Evolutionary conservation across 805 yeast species (phyloP).

Genomic region (Clavispora santaluciae): DNA sequence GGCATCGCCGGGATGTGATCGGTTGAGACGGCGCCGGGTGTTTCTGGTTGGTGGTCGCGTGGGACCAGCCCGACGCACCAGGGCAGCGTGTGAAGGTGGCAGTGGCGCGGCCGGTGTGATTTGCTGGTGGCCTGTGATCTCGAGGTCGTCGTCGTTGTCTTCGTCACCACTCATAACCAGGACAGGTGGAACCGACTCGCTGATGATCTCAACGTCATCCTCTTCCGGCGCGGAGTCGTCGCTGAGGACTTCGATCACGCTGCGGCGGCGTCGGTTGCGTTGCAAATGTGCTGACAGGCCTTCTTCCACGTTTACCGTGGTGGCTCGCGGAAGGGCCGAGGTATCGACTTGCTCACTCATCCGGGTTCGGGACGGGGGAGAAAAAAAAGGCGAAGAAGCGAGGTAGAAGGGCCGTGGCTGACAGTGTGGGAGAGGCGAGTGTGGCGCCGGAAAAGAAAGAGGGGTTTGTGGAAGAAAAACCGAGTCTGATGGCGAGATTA

Average conservation of each 20-base stretch:
- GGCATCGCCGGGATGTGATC: conserved; percentile 4
- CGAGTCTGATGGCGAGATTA: neutral
- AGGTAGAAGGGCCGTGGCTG: neutral
- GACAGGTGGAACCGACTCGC: conserved; percentile 4
- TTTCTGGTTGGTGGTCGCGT: neutral
- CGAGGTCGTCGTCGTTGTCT: conserved; percentile 7
- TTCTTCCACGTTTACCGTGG: neutral
- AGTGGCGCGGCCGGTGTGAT: neutral
- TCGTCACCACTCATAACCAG: neutral
- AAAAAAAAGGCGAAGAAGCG: neutral
- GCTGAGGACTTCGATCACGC: conserved; percentile 11
- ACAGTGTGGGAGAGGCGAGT: no score
- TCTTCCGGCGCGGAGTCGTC: conserved; percentile 10
- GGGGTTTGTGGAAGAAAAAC: neutral
- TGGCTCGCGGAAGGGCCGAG: neutral
- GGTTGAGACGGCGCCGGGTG: conserved; percentile 7
- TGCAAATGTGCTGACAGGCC: neutral
- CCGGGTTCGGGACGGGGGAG: neutral
- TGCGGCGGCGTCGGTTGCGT: conserved; percentile 3
- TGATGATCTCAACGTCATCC: conserved; percentile 13
- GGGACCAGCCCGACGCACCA: neutral
- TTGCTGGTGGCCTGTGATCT: conserved; percentile 13
- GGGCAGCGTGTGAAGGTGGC: neutral
- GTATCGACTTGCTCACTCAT: neutral
- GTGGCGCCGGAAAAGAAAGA: no score